Conservation (phyloP, 2,329 filamentous ascomycete genomes). For the Fusarium sp. region DNA sequence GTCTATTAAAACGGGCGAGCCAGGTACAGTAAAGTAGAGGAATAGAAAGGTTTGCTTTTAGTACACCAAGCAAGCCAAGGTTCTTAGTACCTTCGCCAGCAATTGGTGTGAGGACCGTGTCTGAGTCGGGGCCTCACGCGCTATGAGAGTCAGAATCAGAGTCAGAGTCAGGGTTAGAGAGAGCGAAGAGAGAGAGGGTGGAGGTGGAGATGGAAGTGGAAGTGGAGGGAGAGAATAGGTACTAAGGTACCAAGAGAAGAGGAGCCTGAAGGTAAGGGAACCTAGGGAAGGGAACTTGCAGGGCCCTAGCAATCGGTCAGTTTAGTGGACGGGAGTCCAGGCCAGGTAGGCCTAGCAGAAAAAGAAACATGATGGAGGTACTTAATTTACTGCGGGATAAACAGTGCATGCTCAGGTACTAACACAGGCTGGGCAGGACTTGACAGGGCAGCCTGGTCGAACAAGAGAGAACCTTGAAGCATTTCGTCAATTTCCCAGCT, state of each 20-base stretch:
- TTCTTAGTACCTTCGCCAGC: slow-evolving; percentile 14
- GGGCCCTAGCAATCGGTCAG: slow-evolving; percentile 10
- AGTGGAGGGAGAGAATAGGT: slow-evolving; percentile 5
- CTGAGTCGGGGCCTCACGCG: slow-evolving; percentile 47
- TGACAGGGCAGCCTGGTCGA: slow-evolving; percentile 15
- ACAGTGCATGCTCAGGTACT: slow-evolving; percentile 23
- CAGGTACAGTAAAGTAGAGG: slow-evolving; percentile 17
- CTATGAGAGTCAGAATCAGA: slow-evolving; percentile 28
- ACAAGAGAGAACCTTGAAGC: slow-evolving; percentile 19
- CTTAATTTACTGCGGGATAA: slow-evolving; percentile 23
- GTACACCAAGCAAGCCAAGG: slow-evolving; percentile 18
- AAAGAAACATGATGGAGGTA: slow-evolving; percentile 27
- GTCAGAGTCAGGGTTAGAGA: not conserved
- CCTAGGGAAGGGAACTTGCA: slow-evolving; percentile 17
- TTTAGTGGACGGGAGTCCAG: slow-evolving; percentile 32
- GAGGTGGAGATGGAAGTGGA: slow-evolving; percentile 25
- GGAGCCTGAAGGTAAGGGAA: slow-evolving; percentile 3
- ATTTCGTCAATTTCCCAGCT: slow-evolving; percentile 34
- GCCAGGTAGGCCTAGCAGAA: slow-evolving; percentile 13
- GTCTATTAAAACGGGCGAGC: slow-evolving; percentile 38
- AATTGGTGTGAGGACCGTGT: slow-evolving; percentile 45
- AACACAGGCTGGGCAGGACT: not conserved
- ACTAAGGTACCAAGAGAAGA: not conserved
- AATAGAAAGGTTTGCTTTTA: slow-evolving; percentile 33
- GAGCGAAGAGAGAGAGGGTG: slow-evolving; percentile 14